Evolutionary conservation across 2,329 filamentous ascomycete genomes (phyloP).

Genomic region (Fusarium piperis): DNA sequence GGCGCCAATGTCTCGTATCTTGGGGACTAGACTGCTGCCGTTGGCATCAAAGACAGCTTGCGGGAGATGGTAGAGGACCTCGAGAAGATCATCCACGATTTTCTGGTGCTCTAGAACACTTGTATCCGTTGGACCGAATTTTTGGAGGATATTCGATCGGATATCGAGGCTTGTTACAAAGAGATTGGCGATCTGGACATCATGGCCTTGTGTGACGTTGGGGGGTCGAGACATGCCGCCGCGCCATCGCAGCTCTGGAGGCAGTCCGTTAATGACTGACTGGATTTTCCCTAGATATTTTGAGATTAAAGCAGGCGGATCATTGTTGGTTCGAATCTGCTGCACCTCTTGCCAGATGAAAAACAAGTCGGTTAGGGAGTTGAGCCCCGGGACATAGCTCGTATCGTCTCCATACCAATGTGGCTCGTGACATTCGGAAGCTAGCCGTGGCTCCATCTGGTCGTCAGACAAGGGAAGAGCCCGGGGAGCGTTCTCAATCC

Average conservation of each 20-base stretch:
- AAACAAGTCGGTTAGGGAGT: slow-evolving; percentile 47
- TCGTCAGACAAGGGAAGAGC: slow-evolving; percentile 43
- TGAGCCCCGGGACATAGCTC: slow-evolving; percentile 47
- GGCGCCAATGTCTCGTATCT: slow-evolving; percentile 49
- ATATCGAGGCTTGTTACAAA: slow-evolving; percentile 51
- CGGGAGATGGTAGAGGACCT: slow-evolving; percentile 49
- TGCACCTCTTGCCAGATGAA: slow-evolving; percentile 47
- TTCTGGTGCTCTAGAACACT: slow-evolving; percentile 41
- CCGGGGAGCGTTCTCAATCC: slow-evolving; percentile 31
- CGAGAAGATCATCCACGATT: slow-evolving; percentile 49
- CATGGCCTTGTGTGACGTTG: slow-evolving; percentile 46
- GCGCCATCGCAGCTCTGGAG: slow-evolving; percentile 48
- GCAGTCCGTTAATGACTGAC: slow-evolving; percentile 44
- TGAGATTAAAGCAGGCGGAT: slow-evolving; percentile 17
- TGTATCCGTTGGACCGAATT: slow-evolving; percentile 31
- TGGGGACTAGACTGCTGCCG: slow-evolving; percentile 47
- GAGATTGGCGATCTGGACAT: slow-evolving; percentile 50
- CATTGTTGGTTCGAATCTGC: slow-evolving; percentile 1
- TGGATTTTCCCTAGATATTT: slow-evolving; percentile 39
- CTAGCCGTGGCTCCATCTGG: slow-evolving; percentile 40
- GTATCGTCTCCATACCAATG: slow-evolving; percentile 47
- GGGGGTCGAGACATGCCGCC: slow-evolving; percentile 47
- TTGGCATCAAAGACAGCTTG: slow-evolving; percentile 47
- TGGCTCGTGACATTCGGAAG: not conserved
- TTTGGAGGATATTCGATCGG: slow-evolving; percentile 50